phyloP scores from a whole-genome alignment of 2,329 filamentous ascomycete species.

The Rhynchosporium agropyri region DNA sequence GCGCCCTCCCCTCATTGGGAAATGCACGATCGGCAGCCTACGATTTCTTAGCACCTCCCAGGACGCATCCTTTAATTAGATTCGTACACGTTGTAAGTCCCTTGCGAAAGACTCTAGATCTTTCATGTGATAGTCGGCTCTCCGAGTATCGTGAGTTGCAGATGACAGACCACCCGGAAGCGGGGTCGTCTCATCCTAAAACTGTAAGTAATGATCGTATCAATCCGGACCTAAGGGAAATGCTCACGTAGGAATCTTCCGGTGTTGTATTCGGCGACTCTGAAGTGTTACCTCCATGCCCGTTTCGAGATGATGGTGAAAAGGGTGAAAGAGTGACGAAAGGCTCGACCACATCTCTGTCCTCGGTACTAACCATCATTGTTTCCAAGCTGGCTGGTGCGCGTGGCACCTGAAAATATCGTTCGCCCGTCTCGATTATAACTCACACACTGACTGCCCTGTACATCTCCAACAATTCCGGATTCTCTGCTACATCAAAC shows the following conservation, averaged over 20 bases:
- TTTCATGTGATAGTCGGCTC: conserved; percentile 21
- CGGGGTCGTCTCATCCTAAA: conserved; percentile 22
- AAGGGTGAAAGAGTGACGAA: conserved; percentile 18
- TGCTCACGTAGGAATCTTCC: conserved; percentile 20
- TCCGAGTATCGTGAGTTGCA: conserved; percentile 22
- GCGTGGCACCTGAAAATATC: background rate
- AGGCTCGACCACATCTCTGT: conserved; percentile 1
- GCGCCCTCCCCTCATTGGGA: conserved; percentile 24
- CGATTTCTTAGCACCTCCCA: background rate
- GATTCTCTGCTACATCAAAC: background rate
- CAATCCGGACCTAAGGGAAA: background rate
- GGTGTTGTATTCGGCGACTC: conserved; percentile 16
- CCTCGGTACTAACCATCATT: background rate
- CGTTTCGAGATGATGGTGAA: background rate
- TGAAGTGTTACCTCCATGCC: conserved; percentile 8
- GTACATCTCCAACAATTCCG: background rate
- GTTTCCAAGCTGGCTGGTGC: background rate
- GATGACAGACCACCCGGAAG: conserved; percentile 13
- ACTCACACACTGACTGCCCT: background rate
- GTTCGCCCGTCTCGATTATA: background rate
- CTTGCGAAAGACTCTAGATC: conserved; percentile 21
- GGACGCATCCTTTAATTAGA: background rate
- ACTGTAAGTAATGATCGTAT: background rate
- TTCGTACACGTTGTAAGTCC: conserved; percentile 21
- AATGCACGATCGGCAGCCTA: conserved; percentile 35